Base-by-base conservation (phyloP, 2,329 filamentous ascomycete species). In the Xylariomycetidae sp. region DNA sequence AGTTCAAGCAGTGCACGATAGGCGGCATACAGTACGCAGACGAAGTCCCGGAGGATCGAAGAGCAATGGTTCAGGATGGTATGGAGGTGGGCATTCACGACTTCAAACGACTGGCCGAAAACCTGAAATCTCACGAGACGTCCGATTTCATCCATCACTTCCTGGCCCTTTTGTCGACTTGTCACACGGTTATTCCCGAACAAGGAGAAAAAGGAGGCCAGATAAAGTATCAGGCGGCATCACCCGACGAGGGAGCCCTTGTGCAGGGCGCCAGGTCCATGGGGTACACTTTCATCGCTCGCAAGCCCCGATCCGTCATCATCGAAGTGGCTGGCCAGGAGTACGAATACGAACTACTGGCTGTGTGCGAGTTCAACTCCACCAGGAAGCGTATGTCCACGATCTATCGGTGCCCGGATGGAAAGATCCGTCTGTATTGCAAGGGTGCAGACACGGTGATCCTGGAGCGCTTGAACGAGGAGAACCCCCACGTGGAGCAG, bases 311-410 rank as follows among this genome's bases (percentile, higher is more conserved):
- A 38, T 77, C 86, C 5, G 92, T 98, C 19, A 83, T 89, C 25
- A 89, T 96, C 48, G 74, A 83, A 35, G 81, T 83, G 2, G 74
- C 75, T 24, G 88, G 84, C 1, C 65, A 75, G 47, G 74, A 86
- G 45, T 70, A 75, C 26, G 84, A 95, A 57, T 98, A 92, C 56
- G 86, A 95, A 57, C 71, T 98, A 24, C 66, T 98, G 38, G 90
- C 90, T 3, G 89, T 98, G n/a, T 95, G 90, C 58, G 92, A 98
- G 60, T 98, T 98, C 70, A 98, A 98, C 64, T 96, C 92, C 2
- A 92, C 88, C 7, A 75, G 92, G 50, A 98, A 98, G 67, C 75
- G 92, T 46, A 98, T 98, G 92, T 96, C 92, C 6, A 85, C 90
- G 15, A 93, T 98, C 47, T 95, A 93, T 66, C 80, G 93, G 33